Conservation (phyloP, 768 basidiomycete species). For the Suillus cothurnatus region DNA sequence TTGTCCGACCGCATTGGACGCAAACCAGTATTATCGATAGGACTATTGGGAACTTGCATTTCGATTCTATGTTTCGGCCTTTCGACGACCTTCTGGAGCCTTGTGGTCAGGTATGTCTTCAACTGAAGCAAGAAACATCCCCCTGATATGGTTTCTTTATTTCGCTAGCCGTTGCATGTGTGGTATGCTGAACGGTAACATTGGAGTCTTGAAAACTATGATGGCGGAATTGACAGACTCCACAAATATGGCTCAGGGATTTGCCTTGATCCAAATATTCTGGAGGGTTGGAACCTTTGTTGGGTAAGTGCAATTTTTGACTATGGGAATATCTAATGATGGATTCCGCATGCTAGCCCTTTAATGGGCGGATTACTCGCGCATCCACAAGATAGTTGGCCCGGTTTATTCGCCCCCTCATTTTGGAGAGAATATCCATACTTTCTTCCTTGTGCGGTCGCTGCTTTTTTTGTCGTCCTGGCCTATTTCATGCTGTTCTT, state of each 20-base stretch:
- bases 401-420: conserved; percentile 43
- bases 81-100: conserved; percentile 53
- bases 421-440: conserved; percentile 57
- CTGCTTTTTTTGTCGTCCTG: conserved; percentile 51
- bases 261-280: conserved; percentile 41
- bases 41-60: conserved; percentile 50
- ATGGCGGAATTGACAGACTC: conserved; percentile 46
- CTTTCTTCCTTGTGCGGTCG: conserved; percentile 66
- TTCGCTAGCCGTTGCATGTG: conserved; percentile 29
- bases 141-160: background rate
- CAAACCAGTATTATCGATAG: conserved; percentile 60
- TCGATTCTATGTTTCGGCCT: conserved; percentile 66
- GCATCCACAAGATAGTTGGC: conserved; percentile 55
- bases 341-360: conserved; percentile 34
- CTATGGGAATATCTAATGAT: background rate
- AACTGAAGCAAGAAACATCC: background rate
- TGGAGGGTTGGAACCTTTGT: conserved; percentile 35
- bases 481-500: conserved; percentile 46
- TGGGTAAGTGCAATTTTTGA: conserved; percentile 27
- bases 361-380: conserved; percentile 59
- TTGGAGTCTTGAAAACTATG: conserved; percentile 50
- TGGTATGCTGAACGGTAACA: conserved; percentile 39
- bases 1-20: conserved; percentile 61
- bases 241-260: conserved; percentile 43
- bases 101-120: conserved; percentile 55